Percentiles rank a stretch among this genome's conserved stretches.
phyloP scores from a whole-genome alignment of 164 flowering plant species.

The Cinnamomum micranthum region DNA sequence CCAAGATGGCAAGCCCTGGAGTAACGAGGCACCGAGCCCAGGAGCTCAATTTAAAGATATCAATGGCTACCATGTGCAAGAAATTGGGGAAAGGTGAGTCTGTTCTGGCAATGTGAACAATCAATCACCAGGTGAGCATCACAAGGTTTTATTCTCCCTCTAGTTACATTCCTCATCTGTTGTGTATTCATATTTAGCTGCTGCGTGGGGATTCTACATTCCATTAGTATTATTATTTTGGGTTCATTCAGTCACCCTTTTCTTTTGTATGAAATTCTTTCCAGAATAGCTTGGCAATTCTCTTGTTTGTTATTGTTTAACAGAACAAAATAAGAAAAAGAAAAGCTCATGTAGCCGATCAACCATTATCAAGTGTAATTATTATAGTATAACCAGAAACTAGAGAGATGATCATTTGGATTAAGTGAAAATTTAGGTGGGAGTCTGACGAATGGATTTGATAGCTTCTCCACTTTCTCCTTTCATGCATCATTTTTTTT shows the following conservation, averaged over 20 bases:
- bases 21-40: not conserved
- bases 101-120: not conserved
- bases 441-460: not conserved
- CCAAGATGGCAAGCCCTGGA: conserved; percentile 12
- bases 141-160: not conserved
- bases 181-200: not conserved
- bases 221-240: not conserved
- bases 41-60: conserved; percentile 8
- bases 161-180: not conserved
- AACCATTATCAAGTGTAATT: not conserved
- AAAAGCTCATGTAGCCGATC: not conserved
- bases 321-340: not conserved
- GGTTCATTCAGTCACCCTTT: not conserved
- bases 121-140: not conserved
- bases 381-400: too few species aligned
- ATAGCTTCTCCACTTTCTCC: not conserved
- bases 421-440: not conserved
- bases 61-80: conserved; percentile 1
- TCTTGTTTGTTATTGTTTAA: not conserved
- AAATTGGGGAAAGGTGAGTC: not conserved
- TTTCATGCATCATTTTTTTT: not conserved
- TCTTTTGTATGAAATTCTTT: not conserved
- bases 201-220: not conserved
- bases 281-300: not conserved
- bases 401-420: not conserved